These are phyloP conservation scores for Boletus patriciae DNA, from an alignment of 768 basidiomycete genomes.

Conservation along the genomic window DNA sequence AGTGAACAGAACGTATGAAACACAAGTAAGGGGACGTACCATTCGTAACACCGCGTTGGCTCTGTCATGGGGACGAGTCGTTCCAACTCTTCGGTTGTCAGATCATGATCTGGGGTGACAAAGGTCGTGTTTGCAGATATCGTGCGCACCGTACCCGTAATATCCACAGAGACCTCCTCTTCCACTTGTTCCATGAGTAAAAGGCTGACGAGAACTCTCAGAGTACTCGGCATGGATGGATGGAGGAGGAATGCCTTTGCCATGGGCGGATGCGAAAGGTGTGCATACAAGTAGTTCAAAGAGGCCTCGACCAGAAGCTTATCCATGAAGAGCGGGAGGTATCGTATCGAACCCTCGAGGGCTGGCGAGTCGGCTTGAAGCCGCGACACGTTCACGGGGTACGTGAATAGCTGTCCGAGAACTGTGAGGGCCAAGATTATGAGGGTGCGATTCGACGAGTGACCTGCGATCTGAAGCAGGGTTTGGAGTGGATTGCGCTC, in stretches of 20 bases:
- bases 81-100: slow-evolving; percentile 70
- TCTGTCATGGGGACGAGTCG: slow-evolving; percentile 57
- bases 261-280: slow-evolving; percentile 72
- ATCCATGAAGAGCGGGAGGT: slow-evolving; percentile 72
- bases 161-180: slow-evolving; percentile 61
- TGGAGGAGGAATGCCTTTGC: slow-evolving; percentile 76
- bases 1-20: slow-evolving; percentile 12
- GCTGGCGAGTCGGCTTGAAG: slow-evolving; percentile 58
- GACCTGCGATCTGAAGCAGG: slow-evolving; percentile 53
- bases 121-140: slow-evolving; percentile 52
- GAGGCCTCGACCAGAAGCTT: slow-evolving; percentile 67
- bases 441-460: slow-evolving; percentile 70
- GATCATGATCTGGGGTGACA: slow-evolving; percentile 56
- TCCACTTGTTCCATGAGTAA: slow-evolving; percentile 72
- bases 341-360: slow-evolving; percentile 62
- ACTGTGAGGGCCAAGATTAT: slow-evolving; percentile 64
- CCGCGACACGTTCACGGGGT: slow-evolving; percentile 56
- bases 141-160: slow-evolving; percentile 59
- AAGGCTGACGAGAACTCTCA: slow-evolving; percentile 66
- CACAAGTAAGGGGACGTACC: slow-evolving; percentile 44
- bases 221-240: slow-evolving; percentile 64
- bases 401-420: slow-evolving; percentile 61
- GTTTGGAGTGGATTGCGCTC: slow-evolving; percentile 54
- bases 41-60: slow-evolving; percentile 80
- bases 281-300: slow-evolving; percentile 72